Evolutionary conservation across 202 grass and related monocot species (phyloP), one percentile per base, ranked within the genome.

Genomic region (Digitaria exilis): DNA sequence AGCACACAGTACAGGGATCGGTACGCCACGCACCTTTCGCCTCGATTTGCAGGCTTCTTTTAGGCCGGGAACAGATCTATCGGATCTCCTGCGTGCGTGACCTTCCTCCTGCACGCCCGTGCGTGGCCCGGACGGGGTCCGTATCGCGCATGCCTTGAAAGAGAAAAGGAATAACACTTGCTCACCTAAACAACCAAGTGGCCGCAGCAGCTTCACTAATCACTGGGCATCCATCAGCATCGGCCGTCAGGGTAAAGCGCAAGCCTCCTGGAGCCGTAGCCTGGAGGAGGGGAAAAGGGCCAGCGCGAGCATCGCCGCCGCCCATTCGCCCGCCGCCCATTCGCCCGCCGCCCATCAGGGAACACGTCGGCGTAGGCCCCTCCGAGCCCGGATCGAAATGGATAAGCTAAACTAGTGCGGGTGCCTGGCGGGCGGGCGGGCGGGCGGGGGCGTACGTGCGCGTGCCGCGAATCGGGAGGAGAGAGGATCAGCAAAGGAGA

Each of bases 381-480:
- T n/a, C n/a, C n/a, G n/a, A n/a, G n/a, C n/a, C n/a, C 5, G 65
- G 25, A 0, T 11, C 65, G 25, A 1, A 67, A 34, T 68, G 76
- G 87, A 84, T 84, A 69, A 84, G 81, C 39, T 69, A 69, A 75
- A 62, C 9, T 75, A 75, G 49, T 37, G 49, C n/a, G 67, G 54
- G n/a, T n/a, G n/a, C n/a, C n/a, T n/a, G n/a, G n/a, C n/a, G n/a
- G n/a, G n/a, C n/a, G n/a, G n/a, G n/a, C n/a, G n/a, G n/a, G n/a
- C n/a, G n/a, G n/a, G n/a, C n/a, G n/a, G 49, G 57, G 34, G 14
- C 52, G 73, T 5, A 17, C 34, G 30, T 15, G 32, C 18, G 50
- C 10, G 58, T 58, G 80, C 75, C 22, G 41, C 50, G 69, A 58
- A 79, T 67, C 68, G 18, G 22, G 42, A 45, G 73, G 73, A n/a